Evolutionary conservation across 2,329 filamentous ascomycete species (phyloP), one percentile per base, ranked within the genome.

Genomic region (Cordyceps tenuipes): DNA sequence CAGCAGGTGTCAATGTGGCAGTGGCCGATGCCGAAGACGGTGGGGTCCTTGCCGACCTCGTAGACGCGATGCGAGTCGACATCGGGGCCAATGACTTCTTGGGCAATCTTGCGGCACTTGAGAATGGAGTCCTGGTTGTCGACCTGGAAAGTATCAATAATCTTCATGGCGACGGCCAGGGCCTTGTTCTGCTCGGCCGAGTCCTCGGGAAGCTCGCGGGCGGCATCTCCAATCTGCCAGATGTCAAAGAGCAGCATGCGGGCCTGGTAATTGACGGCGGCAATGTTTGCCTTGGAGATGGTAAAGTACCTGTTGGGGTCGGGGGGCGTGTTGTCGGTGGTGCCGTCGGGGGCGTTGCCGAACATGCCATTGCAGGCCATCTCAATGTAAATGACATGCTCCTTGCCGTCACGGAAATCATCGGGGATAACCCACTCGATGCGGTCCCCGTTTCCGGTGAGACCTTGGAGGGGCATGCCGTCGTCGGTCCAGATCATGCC

Each of bases 351-450:
- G 0, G 91, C 88, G 71, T 96, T 96, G 66, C 94, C 94, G 75
- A 97, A 97, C 92, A 97, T 97, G 73, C 88, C 87, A 72, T 99
- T 99, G 76, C 94, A 97, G 21, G 94, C 94, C 90, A 97, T 96
- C 76, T 99, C 94, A 64, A 99, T 87, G 73, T 97, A 99, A 68
- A 99, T 89, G 19, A 82, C 85, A 72, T 97, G 92, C 68, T 91
- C 84, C 71, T 93, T 86, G 57, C 91, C 92, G 71, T 96, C 90
- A 63, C 89, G 83, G 76, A 89, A 96, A 17, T 79, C 78, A 55
- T 90, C 79, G 9, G 94, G 93, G 49, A 99, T 79, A 62, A 96
- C 85, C 92, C 93, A 99, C 74, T 97, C 91, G 17, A 87, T 82
- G 58, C 94, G 83, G 69, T 99, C 94, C 46, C 90, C 90, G 59